A percentile compares a stretch with the other conserved stretches of the same genome.
Conservation (phyloP, 2,329 filamentous ascomycete genomes). For the Talaromyces sp. region DNA sequence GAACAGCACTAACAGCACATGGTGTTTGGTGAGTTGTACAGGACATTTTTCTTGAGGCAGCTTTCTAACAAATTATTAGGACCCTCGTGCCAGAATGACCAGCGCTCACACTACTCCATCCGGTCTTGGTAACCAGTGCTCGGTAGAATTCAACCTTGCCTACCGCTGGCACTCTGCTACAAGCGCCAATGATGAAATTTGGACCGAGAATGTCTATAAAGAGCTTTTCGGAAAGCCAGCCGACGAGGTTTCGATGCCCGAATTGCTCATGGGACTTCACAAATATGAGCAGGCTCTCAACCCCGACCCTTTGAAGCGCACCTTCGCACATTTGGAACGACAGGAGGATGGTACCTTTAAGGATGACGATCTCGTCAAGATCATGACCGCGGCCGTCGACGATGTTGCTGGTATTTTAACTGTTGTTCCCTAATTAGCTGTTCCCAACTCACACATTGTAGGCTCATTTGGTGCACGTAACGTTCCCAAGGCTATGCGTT, state of each 20-base stretch:
- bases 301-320: slow-evolving; percentile 62
- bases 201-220: slow-evolving; percentile 66
- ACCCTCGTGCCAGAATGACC: slow-evolving; percentile 66
- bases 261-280: slow-evolving; percentile 58
- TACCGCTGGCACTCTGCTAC: slow-evolving; percentile 86
- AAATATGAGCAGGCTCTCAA: slow-evolving; percentile 58
- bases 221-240: slow-evolving; percentile 57
- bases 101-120: slow-evolving; percentile 57
- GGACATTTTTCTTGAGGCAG: not conserved
- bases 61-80: slow-evolving; percentile 26
- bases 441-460: not conserved
- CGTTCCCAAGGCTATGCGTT: slow-evolving; percentile 65
- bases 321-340: slow-evolving; percentile 61
- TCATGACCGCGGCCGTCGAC: slow-evolving; percentile 63
- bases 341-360: slow-evolving; percentile 61
- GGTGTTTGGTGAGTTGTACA: slow-evolving; percentile 53
- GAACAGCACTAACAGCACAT: slow-evolving; percentile 66
- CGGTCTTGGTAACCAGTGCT: slow-evolving; percentile 76
- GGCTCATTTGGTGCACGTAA: slow-evolving; percentile 65
- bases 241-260: slow-evolving; percentile 50
- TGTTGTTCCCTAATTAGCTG: too few species aligned
- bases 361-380: slow-evolving; percentile 70
- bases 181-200: slow-evolving; percentile 67
- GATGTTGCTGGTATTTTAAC: slow-evolving; percentile 45
- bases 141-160: slow-evolving; percentile 81